These are phyloP conservation scores for Lentinula sp. DNA, from an alignment of 768 basidiomycete species.

Conservation along the genomic window DNA sequence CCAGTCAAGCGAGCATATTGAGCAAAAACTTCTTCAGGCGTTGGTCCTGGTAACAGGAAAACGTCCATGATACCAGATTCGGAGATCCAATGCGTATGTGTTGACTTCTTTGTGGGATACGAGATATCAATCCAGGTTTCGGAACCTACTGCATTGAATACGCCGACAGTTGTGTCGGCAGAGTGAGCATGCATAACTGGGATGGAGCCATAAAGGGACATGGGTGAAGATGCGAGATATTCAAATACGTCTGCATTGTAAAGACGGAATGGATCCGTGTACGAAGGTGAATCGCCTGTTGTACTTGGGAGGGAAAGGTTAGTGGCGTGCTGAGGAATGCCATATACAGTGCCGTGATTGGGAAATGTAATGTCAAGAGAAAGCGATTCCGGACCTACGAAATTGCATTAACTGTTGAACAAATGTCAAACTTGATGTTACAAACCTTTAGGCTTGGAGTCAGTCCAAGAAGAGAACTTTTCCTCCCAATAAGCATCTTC, in stretches of 20 bases:
- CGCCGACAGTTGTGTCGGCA: slow-evolving; percentile 77
- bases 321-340: slow-evolving; percentile 95
- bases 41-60: slow-evolving; percentile 90
- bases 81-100: slow-evolving; percentile 94
- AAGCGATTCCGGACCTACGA: slow-evolving; percentile 88
- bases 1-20: slow-evolving; percentile 88
- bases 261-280: slow-evolving; percentile 88
- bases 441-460: slow-evolving; percentile 92
- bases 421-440: not conserved
- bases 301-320: slow-evolving; percentile 86
- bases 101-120: slow-evolving; percentile 60
- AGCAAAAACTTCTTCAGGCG: slow-evolving; percentile 71
- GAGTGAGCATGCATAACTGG: slow-evolving; percentile 94
- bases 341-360: slow-evolving; percentile 84
- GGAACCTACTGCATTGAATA: slow-evolving; percentile 83
- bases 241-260: slow-evolving; percentile 97
- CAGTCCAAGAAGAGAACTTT: slow-evolving; percentile 79
- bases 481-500: slow-evolving; percentile 92
- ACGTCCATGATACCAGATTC: slow-evolving; percentile 96
- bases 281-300: slow-evolving; percentile 67
- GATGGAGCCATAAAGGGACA: slow-evolving; percentile 87
- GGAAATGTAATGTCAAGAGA: slow-evolving; percentile 93
- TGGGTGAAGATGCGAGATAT: slow-evolving; percentile 75
- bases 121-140: slow-evolving; percentile 95
- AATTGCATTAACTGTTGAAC: not conserved